A percentile compares a stretch with the other conserved stretches of the same genome.
Conservation (phyloP, 805 yeast species). For the Yarrowia sp. region DNA sequence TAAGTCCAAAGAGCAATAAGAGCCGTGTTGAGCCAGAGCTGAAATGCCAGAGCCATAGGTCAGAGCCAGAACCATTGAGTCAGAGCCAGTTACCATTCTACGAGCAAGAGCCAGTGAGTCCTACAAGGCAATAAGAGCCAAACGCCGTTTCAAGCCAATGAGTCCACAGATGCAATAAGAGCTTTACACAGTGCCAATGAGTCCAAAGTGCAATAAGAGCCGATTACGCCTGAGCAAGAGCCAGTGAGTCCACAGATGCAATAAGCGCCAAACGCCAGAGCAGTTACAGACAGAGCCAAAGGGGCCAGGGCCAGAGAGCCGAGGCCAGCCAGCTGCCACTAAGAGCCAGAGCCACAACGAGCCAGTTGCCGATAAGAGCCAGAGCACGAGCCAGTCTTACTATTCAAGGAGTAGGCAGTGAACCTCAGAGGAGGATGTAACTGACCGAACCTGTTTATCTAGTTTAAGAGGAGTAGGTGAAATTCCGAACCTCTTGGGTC, state of each 20-base stretch:
- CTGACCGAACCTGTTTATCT: conserved; percentile 10
- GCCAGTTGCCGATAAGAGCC: conserved; percentile 4
- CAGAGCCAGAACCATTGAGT: too few species aligned
- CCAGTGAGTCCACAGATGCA: conserved; percentile 4
- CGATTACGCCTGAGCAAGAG: background rate
- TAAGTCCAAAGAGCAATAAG: conserved; percentile 3
- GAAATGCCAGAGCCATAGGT: background rate
- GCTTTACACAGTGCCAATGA: background rate
- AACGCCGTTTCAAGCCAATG: background rate
- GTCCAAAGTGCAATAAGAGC: conserved; percentile 12
- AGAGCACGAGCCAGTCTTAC: background rate
- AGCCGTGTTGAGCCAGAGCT: conserved; percentile 2
- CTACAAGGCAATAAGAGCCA: conserved; percentile 3
- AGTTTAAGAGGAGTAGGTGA: conserved; percentile 19
- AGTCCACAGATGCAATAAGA: conserved; percentile 9
- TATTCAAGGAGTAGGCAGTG: conserved; percentile 5
- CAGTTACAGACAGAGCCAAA: background rate
- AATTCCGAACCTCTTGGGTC: conserved; percentile 15
- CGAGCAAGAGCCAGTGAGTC: conserved; percentile 2
- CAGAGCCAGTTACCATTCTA: too few species aligned
- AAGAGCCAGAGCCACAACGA: background rate
- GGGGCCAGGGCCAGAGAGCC: background rate
- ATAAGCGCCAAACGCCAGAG: background rate
- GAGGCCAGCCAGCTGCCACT: background rate
- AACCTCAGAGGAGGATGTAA: conserved; percentile 20